Evolutionary conservation across 352 stramenopile species (phyloP).

Genomic region (Phytophthora sp.): DNA sequence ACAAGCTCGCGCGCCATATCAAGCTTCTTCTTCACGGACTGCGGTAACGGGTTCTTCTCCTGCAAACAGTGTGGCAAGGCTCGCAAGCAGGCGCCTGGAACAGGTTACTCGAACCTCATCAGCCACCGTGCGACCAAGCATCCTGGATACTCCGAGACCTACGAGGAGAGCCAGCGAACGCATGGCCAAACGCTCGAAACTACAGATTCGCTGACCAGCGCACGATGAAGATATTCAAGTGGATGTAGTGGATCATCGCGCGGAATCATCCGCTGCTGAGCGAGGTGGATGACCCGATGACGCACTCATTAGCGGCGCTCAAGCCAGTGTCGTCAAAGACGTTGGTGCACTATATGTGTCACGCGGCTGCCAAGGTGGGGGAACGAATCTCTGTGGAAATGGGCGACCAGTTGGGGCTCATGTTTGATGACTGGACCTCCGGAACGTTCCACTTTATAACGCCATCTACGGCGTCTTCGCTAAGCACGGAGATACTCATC

Average conservation of each 20-base stretch:
- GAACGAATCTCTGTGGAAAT: not conserved
- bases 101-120: not conserved
- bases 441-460: slow-evolving; percentile 3
- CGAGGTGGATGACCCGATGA: not conserved
- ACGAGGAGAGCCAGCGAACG: not conserved
- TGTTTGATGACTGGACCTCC: slow-evolving; percentile 3
- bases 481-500: not conserved
- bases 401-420: not conserved
- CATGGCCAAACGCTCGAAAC: not conserved
- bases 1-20: no score
- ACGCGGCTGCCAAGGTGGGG: not conserved
- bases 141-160: not conserved
- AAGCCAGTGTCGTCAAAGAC: not conserved
- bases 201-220: not conserved
- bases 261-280: not conserved
- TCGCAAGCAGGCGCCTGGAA: not conserved
- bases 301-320: not conserved
- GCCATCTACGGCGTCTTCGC: not conserved
- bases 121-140: not conserved
- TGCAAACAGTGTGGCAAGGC: not conserved
- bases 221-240: not conserved
- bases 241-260: not conserved
- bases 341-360: not conserved
- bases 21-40: not conserved
- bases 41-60: not conserved